These are phyloP conservation scores for Solanum ossicruentum DNA, from an alignment of 257 asterid species.

Conservation along the genomic window DNA sequence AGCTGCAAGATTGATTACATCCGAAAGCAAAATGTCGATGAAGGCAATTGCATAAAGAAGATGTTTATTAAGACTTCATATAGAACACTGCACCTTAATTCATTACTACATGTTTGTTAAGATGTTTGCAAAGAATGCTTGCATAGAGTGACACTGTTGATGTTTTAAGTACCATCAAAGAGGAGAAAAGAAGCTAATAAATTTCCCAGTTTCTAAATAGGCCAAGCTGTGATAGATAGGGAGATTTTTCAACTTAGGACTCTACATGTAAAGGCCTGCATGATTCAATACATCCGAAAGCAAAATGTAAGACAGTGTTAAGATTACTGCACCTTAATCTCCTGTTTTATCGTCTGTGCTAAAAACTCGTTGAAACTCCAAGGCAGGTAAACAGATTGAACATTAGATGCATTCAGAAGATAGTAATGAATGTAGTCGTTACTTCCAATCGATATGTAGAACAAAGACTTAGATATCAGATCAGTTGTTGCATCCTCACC, in stretches of 20 bases:
- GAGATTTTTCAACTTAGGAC: too few species aligned
- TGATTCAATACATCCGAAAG: not conserved
- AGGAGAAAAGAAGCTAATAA: not conserved
- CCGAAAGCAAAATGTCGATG: not conserved
- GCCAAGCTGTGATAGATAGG: too few species aligned
- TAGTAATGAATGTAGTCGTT: slow-evolving; percentile 93
- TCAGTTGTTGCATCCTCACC: slow-evolving; percentile 72
- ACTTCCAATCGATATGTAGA: slow-evolving; percentile 81
- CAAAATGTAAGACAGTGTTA: not conserved
- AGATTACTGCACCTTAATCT: slow-evolving; percentile 45
- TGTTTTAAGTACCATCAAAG: not conserved
- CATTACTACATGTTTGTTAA: too few species aligned
- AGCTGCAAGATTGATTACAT: not conserved
- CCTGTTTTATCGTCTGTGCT: slow-evolving; percentile 54
- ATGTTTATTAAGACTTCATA: not conserved
- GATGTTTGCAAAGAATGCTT: not conserved
- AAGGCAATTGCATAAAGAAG: not conserved
- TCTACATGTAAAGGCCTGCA: too few species aligned
- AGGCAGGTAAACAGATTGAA: slow-evolving; percentile 61
- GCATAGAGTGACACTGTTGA: not conserved
- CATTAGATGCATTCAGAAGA: slow-evolving; percentile 68
- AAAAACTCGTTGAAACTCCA: slow-evolving; percentile 84
- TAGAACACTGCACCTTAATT: slow-evolving; percentile 37
- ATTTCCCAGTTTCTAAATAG: too few species aligned
- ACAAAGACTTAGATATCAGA: slow-evolving; percentile 51